Percentiles rank a stretch among this genome's conserved stretches.
These are phyloP conservation scores for Daldinia decipiens DNA, from an alignment of 495 filamentous ascomycete genomes.

Conservation along the genomic window DNA sequence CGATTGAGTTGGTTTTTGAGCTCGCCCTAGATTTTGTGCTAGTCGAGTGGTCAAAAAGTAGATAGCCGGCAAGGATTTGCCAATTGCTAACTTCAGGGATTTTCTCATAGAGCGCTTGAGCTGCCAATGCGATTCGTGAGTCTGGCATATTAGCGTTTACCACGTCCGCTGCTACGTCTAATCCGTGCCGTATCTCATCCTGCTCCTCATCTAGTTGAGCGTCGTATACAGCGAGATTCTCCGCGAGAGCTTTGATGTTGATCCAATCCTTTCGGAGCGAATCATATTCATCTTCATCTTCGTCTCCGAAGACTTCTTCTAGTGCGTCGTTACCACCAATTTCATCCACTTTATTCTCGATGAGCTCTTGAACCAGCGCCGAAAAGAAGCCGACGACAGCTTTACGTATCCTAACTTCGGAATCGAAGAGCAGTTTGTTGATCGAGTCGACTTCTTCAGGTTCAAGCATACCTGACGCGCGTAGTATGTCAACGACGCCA, in stretches of 20 bases:
- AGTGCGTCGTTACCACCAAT: conserved; percentile 69
- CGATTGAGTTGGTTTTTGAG: conserved; percentile 56
- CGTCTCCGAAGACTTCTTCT: conserved; percentile 76
- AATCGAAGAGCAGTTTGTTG: conserved; percentile 86
- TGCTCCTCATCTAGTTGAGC: conserved; percentile 59
- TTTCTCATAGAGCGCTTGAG: conserved; percentile 83
- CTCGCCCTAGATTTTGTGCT: conserved; percentile 56
- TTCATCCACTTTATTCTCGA: conserved; percentile 82
- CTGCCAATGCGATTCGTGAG: conserved; percentile 85
- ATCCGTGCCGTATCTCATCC: conserved; percentile 52
- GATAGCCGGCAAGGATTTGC: conserved; percentile 88
- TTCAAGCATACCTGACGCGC: conserved; percentile 86
- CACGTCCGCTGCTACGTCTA: conserved; percentile 58
- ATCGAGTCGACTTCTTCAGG: conserved; percentile 88
- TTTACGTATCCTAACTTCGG: conserved; percentile 82
- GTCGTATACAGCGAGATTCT: conserved; percentile 84
- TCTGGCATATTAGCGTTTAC: conserved; percentile 69
- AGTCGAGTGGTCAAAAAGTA: conserved; percentile 88
- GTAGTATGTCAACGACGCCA: conserved; percentile 80
- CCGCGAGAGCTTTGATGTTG: conserved; percentile 86
- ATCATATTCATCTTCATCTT: conserved; percentile 79
- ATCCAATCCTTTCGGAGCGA: conserved; percentile 84
- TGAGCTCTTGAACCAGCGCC: conserved; percentile 82
- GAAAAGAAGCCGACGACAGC: conserved; percentile 90
- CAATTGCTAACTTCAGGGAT: conserved; percentile 82